Conservation (phyloP, 345 rosid genomes). For the Euphorbia pulcherrima region DNA sequence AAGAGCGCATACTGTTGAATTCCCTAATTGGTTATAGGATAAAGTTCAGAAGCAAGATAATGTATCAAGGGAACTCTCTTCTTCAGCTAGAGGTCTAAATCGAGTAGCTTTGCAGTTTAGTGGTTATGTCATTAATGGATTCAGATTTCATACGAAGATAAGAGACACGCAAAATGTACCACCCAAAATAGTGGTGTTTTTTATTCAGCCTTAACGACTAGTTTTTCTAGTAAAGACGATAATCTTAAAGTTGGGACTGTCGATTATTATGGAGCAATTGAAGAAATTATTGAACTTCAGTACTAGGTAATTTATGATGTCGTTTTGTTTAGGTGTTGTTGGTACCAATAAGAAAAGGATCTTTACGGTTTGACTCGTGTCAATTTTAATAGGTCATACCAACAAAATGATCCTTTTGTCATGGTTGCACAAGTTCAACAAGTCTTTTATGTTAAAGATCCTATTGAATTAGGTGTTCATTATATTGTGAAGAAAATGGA, state of each 20-base stretch:
- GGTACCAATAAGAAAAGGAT: neutral
- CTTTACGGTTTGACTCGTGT: constrained; percentile 4
- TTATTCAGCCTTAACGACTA: neutral
- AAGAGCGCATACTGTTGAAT: neutral
- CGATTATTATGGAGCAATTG: neutral
- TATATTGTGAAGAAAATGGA: too few species aligned
- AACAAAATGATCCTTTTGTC: too few species aligned
- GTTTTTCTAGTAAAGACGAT: neutral
- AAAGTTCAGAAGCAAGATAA: neutral
- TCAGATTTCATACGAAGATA: neutral
- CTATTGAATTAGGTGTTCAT: too few species aligned
- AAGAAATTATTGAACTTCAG: neutral
- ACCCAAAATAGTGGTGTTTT: too few species aligned
- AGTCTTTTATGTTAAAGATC: too few species aligned
- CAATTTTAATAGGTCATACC: too few species aligned
- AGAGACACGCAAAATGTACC: neutral
- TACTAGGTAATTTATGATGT: neutral
- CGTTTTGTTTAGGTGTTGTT: neutral
- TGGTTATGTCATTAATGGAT: neutral
- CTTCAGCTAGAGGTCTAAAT: neutral
- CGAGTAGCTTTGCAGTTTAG: neutral
- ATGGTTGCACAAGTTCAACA: too few species aligned
- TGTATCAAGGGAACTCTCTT: neutral
- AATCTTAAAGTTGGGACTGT: neutral
- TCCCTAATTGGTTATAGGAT: neutral